A percentile compares a stretch with the other conserved stretches of the same genome.
Conservation (phyloP, 2,329 filamentous ascomycete species). For the Epichloe uncinata region DNA sequence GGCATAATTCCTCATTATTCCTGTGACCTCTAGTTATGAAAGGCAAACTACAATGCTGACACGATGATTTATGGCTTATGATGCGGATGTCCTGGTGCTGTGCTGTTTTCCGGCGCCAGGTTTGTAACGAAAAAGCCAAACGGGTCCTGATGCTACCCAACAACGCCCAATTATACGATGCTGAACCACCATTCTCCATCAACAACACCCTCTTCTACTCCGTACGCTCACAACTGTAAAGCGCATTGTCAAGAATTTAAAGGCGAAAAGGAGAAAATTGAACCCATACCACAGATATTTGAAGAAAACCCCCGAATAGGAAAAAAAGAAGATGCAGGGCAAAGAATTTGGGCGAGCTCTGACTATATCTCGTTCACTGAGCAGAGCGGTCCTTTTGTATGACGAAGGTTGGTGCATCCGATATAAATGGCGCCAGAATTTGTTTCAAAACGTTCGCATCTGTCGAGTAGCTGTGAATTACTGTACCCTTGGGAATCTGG, state of each 20-base stretch:
- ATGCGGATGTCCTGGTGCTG: neutral
- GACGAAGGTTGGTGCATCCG: neutral
- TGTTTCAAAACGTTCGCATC: conserved; percentile 8
- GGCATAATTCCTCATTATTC: neutral
- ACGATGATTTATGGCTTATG: neutral
- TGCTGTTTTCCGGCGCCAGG: conserved; percentile 2
- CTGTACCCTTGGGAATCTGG: neutral
- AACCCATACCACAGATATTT: neutral
- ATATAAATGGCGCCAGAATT: conserved; percentile 5
- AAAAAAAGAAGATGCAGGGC: too few relatives aligned
- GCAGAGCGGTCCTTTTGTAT: neutral
- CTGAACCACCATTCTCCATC: neutral
- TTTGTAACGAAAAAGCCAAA: neutral
- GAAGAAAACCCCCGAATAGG: neutral
- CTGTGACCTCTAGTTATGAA: neutral
- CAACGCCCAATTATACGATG: neutral
- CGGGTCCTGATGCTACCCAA: conserved; percentile 2
- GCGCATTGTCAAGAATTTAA: neutral
- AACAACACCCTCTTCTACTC: neutral
- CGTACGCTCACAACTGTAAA: neutral
- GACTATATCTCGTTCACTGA: neutral
- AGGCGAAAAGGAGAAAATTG: neutral
- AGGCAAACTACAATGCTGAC: neutral
- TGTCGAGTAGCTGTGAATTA: conserved; percentile 11
- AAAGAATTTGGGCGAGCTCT: neutral